phyloP scores from a whole-genome alignment of 345 rosid genomes.

The Cardamine chenopodiifolia region DNA sequence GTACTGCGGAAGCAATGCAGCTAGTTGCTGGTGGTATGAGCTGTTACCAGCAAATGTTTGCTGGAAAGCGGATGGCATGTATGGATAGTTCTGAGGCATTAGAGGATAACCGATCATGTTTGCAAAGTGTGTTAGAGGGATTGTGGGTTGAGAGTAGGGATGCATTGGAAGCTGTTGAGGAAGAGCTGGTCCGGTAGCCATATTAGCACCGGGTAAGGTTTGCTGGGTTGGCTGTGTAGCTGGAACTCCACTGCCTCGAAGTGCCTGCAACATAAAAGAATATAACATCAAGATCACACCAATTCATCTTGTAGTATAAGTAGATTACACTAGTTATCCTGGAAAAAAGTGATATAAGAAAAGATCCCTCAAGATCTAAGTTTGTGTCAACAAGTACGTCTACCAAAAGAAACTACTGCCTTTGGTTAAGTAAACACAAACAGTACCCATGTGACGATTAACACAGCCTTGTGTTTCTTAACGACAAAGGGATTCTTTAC shows the following conservation, averaged over 20 bases:
- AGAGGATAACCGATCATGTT: slow-evolving; percentile 90
- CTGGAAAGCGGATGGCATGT: slow-evolving; percentile 92
- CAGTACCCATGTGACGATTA: neutral
- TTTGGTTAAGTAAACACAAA: slow-evolving; percentile 5
- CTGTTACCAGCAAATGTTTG: slow-evolving; percentile 81
- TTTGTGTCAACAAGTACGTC: neutral
- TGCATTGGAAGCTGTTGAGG: slow-evolving; percentile 92
- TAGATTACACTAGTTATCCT: neutral
- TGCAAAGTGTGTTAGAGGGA: slow-evolving; percentile 80
- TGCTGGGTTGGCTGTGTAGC: slow-evolving; percentile 72
- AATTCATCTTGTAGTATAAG: neutral
- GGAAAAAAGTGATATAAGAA: neutral
- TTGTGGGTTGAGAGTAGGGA: slow-evolving; percentile 83
- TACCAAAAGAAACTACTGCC: slow-evolving; percentile 8
- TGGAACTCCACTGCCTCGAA: slow-evolving; percentile 65
- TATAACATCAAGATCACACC: slow-evolving; percentile 18
- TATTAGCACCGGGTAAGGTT: slow-evolving; percentile 57
- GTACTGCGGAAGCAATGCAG: slow-evolving; percentile 86
- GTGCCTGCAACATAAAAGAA: slow-evolving; percentile 50
- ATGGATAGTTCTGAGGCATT: slow-evolving; percentile 88
- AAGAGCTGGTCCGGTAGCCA: slow-evolving; percentile 76
- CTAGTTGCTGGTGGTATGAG: slow-evolving; percentile 84
- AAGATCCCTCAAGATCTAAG: neutral
- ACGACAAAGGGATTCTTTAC: slow-evolving; percentile 42
- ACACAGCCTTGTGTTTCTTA: neutral